phyloP scores from a whole-genome alignment of 1,139 yeast species.

The Blastobotrys capitulatus region DNA sequence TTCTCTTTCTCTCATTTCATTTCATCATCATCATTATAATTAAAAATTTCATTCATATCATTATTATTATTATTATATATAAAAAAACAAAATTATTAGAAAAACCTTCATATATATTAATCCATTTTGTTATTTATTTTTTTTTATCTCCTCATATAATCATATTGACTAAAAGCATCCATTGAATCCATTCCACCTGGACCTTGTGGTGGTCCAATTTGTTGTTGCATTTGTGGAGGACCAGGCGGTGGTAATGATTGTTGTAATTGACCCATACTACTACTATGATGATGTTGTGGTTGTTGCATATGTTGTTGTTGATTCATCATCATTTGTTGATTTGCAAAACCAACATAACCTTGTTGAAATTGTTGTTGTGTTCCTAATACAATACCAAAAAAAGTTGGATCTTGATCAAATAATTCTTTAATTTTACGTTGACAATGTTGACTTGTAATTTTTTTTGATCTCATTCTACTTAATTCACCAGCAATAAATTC shows the following conservation, averaged over 20 bases:
- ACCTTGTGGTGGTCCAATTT: slow-evolving; percentile 1
- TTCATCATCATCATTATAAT: too few relatives aligned
- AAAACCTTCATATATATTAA: too few relatives aligned
- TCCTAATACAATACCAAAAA: slow-evolving; percentile 44
- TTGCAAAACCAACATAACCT: background rate
- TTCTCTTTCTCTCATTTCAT: too few relatives aligned
- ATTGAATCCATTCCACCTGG: background rate
- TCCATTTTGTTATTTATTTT: too few relatives aligned
- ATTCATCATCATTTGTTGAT: background rate
- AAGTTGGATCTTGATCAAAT: slow-evolving; percentile 52
- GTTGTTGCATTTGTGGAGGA: slow-evolving; percentile 2
- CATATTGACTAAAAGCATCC: slow-evolving; percentile 3
- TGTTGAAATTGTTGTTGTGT: background rate
- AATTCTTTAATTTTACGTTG: slow-evolving; percentile 49
- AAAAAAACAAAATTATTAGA: too few relatives aligned
- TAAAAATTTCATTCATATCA: too few relatives aligned
- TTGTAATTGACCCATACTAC: background rate
- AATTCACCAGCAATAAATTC: slow-evolving; percentile 56
- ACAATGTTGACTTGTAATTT: slow-evolving; percentile 50
- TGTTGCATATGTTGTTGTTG: background rate
- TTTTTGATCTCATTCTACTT: slow-evolving; percentile 52
- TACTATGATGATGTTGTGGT: background rate
- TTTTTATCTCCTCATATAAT: slow-evolving; percentile 12
- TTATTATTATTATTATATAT: too few relatives aligned
- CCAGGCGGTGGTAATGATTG: slow-evolving; percentile 1